Evolutionary conservation across 345 rosid genomes (phyloP), one percentile per base, ranked within the genome.

Genomic region (Eucalyptus rudis): DNA sequence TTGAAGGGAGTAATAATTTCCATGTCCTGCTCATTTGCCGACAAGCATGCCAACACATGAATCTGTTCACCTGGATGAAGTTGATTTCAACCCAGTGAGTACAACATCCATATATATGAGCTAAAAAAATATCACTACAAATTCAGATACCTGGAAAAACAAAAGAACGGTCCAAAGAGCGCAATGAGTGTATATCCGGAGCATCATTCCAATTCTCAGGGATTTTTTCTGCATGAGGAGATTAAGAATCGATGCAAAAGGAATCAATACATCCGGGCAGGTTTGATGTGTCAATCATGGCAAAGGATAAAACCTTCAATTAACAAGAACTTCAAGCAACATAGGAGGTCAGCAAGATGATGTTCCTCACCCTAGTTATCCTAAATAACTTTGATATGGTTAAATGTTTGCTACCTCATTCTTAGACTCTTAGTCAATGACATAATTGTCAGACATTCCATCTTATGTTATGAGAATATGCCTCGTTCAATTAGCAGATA

Each of bases 1-100:
- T 96, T 96, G 91, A 97, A 96, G 54, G 99, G 99, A 86, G 99
- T 96, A 87, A 97, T 96, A 88, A 96, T 93, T 94, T 96, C 99
- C 79, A 93, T 88, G 84, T 97, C 99, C 91, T 93, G 96, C 93
- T 95, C 94, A 89, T 89, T 92, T 5, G 95, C 96, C 59, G 98
- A 95, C 94, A 98, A 94, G 92, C 99, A 97, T 86, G 99, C 99
- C 88, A 97, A 88, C 81, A 98, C 91, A 89, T 96, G 99, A 90
- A 96, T 91, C 93, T 97, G 97, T 89, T 98, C 99, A 89, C 99
- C 99, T 97, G 92, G 86, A 93, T 90, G 87, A 88, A 89, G 91
- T 89, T 71, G 50, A 90, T 68, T 87, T 90, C 58, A 87, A 86
- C 86, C 64, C 59, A 88, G 86, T 80, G 62, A 87, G 83, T 58